Evolutionary conservation across 2,329 filamentous ascomycete species (phyloP), one percentile per base, ranked within the genome.

Genomic region (Talaromyces sp.): DNA sequence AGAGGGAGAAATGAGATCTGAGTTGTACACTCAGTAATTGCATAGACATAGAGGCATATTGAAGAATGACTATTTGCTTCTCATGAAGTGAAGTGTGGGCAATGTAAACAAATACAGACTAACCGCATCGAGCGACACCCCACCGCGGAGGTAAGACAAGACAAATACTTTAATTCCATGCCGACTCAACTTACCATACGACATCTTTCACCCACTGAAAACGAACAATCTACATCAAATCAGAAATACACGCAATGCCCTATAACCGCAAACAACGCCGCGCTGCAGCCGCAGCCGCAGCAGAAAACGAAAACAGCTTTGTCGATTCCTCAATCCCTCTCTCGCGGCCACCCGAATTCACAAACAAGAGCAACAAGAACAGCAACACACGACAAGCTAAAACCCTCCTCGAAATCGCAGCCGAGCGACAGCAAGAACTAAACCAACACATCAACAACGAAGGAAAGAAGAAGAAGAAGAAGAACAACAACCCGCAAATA

Each of bases 351-450:
- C 37, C 67, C 69, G n/a, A 59, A 33, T 59, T 59, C 35, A 43
- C 62, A 25, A 45, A 67, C 47, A 31, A 65, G 8, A 66, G 9
- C 68, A 39, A 67, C 63, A 68, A 33, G 62, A 68, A 27, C 70
- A 71, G 25, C 47, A 67, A 31, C 70, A 70, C 50, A 47, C 41
- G 31, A 39, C 52, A 56, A 70, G 70, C 33, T 4, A 81, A 75
- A 60, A 82, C 79, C 8, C 68, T 82, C 35, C 75, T 79, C 67
- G 79, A 82, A 61, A 75, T 82, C 58, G 81, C 81, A 22, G 77
- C 78, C 4, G 79, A 81, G 69, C 72, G 78, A 62, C 78, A 82
- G 59, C 72, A 72, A 25, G 73, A 77, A 54, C 68, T 81, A 2
- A 66, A 70, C 9, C 66, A 58, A 15, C 63, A 62, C 11, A 52